These are phyloP conservation scores for Magnaporthiopsis incrustans DNA, from an alignment of 2,329 filamentous ascomycete genomes.

Conservation along the genomic window DNA sequence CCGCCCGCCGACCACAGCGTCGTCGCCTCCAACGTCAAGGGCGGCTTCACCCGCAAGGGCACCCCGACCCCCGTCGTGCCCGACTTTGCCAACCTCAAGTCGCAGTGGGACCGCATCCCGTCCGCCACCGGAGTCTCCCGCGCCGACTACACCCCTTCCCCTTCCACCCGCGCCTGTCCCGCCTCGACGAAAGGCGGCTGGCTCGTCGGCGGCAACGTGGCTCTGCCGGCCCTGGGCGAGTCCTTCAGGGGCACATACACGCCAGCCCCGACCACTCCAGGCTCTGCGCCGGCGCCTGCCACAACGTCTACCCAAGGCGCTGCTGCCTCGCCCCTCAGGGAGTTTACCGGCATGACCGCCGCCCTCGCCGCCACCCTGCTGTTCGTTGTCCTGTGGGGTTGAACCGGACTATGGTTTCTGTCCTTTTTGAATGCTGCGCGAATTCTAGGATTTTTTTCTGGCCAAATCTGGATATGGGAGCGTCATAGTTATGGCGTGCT, in stretches of 20 bases:
- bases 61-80: slow-evolving; percentile 65
- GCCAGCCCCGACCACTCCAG: slow-evolving; percentile 13
- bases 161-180: slow-evolving; percentile 63
- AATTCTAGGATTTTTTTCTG: no score
- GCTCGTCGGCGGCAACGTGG: slow-evolving; percentile 62
- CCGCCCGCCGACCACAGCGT: slow-evolving; percentile 41
- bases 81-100: slow-evolving; percentile 71
- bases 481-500: no score
- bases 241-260: slow-evolving; percentile 25
- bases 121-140: slow-evolving; percentile 60
- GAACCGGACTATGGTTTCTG: neutral
- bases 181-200: slow-evolving; percentile 60
- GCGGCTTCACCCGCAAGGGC: slow-evolving; percentile 62
- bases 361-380: slow-evolving; percentile 43
- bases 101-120: slow-evolving; percentile 61
- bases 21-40: slow-evolving; percentile 48
- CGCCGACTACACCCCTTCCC: slow-evolving; percentile 54
- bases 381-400: slow-evolving; percentile 25
- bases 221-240: slow-evolving; percentile 62
- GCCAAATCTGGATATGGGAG: no score
- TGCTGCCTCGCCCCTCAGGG: slow-evolving; percentile 32
- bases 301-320: slow-evolving; percentile 29
- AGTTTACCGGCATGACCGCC: slow-evolving; percentile 41
- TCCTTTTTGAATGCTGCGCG: neutral
- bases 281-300: slow-evolving; percentile 14